These are phyloP conservation scores for Phialophora macrospora DNA, from an alignment of 2,329 filamentous ascomycete species.

Conservation along the genomic window DNA sequence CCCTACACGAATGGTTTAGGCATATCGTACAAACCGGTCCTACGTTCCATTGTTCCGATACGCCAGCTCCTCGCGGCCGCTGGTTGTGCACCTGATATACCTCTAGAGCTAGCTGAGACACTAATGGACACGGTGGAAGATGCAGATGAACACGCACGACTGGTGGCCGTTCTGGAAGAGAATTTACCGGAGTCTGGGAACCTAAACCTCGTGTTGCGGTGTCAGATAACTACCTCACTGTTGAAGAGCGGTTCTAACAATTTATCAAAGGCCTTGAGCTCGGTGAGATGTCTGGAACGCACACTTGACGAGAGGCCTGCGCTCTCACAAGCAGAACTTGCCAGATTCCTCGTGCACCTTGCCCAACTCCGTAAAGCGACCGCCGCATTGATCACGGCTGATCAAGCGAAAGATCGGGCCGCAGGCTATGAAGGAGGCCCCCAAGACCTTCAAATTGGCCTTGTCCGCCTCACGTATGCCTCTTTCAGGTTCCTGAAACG, in stretches of 20 bases:
- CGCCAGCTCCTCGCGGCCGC: conserved; percentile 12
- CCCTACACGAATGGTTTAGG: background rate
- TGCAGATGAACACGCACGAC: background rate
- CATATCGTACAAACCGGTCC: background rate
- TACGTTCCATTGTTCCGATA: conserved; percentile 3
- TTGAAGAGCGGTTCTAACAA: conserved; percentile 15
- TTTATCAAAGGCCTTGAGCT: background rate
- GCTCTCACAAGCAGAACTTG: conserved; percentile 19
- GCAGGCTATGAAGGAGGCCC: background rate
- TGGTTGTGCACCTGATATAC: conserved; percentile 9
- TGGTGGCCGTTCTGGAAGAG: conserved; percentile 24
- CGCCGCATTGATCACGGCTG: conserved; percentile 11
- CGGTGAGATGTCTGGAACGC: conserved; percentile 3
- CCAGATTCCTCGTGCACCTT: conserved; percentile 18
- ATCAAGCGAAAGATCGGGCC: background rate
- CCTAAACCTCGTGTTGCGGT: conserved; percentile 13
- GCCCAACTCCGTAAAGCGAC: conserved; percentile 28
- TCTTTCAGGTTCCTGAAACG: conserved; percentile 19
- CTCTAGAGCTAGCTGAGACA: conserved; percentile 20
- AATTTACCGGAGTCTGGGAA: background rate
- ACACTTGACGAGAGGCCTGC: conserved; percentile 7
- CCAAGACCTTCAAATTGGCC: conserved; percentile 2
- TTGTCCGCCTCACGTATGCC: conserved; percentile 15
- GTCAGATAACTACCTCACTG: conserved; percentile 18
- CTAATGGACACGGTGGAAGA: conserved; percentile 11